Conservation (phyloP, 768 basidiomycete genomes). For the Austroboletus eburneus region DNA sequence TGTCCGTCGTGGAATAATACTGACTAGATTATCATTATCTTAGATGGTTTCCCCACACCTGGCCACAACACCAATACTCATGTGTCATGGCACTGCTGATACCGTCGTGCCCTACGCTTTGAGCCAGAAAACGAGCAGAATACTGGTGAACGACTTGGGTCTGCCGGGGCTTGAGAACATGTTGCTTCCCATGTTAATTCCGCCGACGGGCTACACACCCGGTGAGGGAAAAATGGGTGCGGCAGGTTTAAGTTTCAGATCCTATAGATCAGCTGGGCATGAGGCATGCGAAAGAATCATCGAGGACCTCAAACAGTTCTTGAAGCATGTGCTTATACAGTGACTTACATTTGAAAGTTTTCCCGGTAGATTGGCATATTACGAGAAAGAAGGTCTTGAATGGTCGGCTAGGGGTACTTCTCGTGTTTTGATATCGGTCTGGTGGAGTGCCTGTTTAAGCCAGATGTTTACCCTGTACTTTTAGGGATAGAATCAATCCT, state of each 20-base stretch:
- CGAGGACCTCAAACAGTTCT: constrained; percentile 65
- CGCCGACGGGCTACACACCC: constrained; percentile 18
- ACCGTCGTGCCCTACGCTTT: constrained; percentile 61
- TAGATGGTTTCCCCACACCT: constrained; percentile 64
- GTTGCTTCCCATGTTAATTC: constrained; percentile 30
- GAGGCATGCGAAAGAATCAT: constrained; percentile 61
- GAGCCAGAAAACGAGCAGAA: constrained; percentile 51
- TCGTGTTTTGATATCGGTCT: not conserved
- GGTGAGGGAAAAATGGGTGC: constrained; percentile 17
- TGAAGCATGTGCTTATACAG: constrained; percentile 53
- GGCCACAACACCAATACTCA: constrained; percentile 69
- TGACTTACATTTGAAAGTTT: constrained; percentile 1
- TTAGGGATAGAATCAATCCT: not conserved
- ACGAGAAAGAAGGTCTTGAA: not conserved
- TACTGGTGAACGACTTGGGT: constrained; percentile 51
- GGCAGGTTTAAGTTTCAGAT: constrained; percentile 59
- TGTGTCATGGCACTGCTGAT: constrained; percentile 81
- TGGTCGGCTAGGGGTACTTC: too few relatives aligned
- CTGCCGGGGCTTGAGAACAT: constrained; percentile 38
- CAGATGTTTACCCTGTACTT: not conserved
- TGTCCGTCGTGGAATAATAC: not conserved
- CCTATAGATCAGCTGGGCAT: constrained; percentile 68
- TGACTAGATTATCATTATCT: constrained; percentile 6
- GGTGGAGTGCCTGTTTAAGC: too few relatives aligned
- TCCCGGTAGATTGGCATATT: not conserved